phyloP scores from a whole-genome alignment of 1,139 yeast species.

The Saccharomyces hybrid region DNA sequence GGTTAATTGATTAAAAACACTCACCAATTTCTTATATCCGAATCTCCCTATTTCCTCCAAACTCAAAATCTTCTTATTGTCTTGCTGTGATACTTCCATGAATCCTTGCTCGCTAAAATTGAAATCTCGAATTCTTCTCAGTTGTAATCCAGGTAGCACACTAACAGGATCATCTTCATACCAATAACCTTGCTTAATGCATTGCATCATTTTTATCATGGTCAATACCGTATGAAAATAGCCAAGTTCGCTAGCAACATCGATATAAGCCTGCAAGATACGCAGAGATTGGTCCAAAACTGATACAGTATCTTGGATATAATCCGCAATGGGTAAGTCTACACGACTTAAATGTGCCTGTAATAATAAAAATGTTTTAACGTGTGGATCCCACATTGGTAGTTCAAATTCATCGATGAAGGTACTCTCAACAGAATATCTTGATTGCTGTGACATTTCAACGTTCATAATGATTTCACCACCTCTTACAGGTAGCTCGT shows the following conservation, averaged over 20 bases:
- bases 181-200: slow-evolving; percentile 87
- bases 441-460: slow-evolving; percentile 77
- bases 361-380: slow-evolving; percentile 76
- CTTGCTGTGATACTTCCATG: slow-evolving; percentile 7
- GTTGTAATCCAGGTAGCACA: slow-evolving; percentile 62
- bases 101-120: slow-evolving; percentile 26
- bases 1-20: slow-evolving; percentile 8
- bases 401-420: slow-evolving; percentile 41
- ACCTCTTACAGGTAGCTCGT: slow-evolving; percentile 88
- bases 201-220: slow-evolving; percentile 68
- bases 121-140: slow-evolving; percentile 30
- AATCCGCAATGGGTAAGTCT: slow-evolving; percentile 90
- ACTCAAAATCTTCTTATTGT: slow-evolving; percentile 11
- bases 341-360: slow-evolving; percentile 83
- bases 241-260: slow-evolving; percentile 82
- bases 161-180: slow-evolving; percentile 66
- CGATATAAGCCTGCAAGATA: slow-evolving; percentile 86
- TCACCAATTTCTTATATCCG: slow-evolving; percentile 17
- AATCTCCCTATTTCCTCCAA: slow-evolving; percentile 32
- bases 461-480: slow-evolving; percentile 90
- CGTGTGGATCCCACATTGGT: slow-evolving; percentile 93
- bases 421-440: slow-evolving; percentile 53
- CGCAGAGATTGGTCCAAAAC: slow-evolving; percentile 92
- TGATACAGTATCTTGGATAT: slow-evolving; percentile 86
- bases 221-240: slow-evolving; percentile 52